Evolutionary conservation across 768 basidiomycete species (phyloP).

Genomic region (Trametes meyenii): DNA sequence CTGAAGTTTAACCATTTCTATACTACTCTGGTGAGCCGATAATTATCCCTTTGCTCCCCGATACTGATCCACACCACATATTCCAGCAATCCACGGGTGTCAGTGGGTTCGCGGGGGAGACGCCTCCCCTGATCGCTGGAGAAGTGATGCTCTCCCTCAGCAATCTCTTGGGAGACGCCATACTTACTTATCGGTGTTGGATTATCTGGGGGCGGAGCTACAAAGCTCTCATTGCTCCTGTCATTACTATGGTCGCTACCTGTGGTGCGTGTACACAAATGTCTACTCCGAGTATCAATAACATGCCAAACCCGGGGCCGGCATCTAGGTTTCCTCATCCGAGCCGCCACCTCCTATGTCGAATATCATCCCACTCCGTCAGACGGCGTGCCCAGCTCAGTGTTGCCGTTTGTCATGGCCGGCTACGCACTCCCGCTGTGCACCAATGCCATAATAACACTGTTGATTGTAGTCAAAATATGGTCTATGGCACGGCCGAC

Average conservation of each 20-base stretch:
- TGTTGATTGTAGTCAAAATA: constrained; percentile 44
- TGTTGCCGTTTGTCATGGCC: no score
- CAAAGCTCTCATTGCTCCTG: constrained; percentile 38
- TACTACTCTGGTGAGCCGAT: constrained; percentile 34
- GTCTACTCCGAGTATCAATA: no score
- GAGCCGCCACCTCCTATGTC: no score
- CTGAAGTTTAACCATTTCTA: constrained; percentile 43
- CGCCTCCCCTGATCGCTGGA: constrained; percentile 33
- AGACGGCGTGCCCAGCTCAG: no score
- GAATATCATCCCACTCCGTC: no score
- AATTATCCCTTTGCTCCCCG: neutral
- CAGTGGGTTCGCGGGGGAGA: constrained; percentile 36
- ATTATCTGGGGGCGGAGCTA: constrained; percentile 42
- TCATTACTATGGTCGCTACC: constrained; percentile 37
- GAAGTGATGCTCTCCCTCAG: constrained; percentile 41
- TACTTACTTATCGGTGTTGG: constrained; percentile 47
- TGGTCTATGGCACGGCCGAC: constrained; percentile 34
- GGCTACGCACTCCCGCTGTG: constrained; percentile 42
- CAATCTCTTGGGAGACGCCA: constrained; percentile 40
- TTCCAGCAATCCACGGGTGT: constrained; percentile 34
- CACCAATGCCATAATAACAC: constrained; percentile 45
- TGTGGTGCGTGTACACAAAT: no score
- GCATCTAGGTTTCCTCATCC: no score
- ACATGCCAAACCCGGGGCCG: no score
- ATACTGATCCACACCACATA: neutral